A percentile compares a stretch with the other conserved stretches of the same genome.
These are phyloP conservation scores for Phytophthora podocarpi DNA, from an alignment of 352 stramenopile genomes.

Conservation along the genomic window DNA sequence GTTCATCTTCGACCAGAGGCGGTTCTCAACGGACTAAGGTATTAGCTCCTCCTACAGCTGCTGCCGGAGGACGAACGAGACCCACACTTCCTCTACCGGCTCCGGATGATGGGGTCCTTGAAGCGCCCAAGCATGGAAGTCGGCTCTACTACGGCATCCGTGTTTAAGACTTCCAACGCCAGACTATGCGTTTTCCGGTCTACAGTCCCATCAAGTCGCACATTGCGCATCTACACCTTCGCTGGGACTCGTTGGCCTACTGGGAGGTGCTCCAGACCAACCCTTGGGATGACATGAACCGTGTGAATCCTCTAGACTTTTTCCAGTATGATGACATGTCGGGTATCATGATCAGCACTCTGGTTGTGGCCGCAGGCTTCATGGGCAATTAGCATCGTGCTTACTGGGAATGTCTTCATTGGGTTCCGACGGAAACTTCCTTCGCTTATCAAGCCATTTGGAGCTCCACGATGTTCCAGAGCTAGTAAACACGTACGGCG, in stretches of 20 bases:
- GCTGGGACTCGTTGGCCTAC: not conserved
- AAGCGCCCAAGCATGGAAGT: not conserved
- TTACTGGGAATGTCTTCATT: not conserved
- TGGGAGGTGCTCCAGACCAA: not conserved
- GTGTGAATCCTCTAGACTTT: not conserved
- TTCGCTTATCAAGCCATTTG: not conserved
- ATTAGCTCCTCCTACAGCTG: too few relatives aligned
- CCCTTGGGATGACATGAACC: not conserved
- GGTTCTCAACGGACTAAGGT: too few relatives aligned
- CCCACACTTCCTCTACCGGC: too few relatives aligned
- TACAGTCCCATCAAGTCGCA: not conserved
- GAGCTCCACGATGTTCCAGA: too few relatives aligned
- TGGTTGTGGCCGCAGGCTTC: not conserved
- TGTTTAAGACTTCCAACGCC: not conserved
- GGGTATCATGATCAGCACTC: too few relatives aligned
- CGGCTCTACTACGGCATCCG: not conserved
- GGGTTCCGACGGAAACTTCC: not conserved
- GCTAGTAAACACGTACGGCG: not conserved
- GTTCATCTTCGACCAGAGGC: too few relatives aligned
- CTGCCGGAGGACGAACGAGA: too few relatives aligned
- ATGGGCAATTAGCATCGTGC: not conserved
- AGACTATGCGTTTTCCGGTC: not conserved
- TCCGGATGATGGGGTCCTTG: not conserved
- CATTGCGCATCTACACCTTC: not conserved
- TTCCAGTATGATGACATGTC: too few relatives aligned